phyloP scores from a whole-genome alignment of 2,329 filamentous ascomycete genomes.

The Coleophoma cylindrospora region DNA sequence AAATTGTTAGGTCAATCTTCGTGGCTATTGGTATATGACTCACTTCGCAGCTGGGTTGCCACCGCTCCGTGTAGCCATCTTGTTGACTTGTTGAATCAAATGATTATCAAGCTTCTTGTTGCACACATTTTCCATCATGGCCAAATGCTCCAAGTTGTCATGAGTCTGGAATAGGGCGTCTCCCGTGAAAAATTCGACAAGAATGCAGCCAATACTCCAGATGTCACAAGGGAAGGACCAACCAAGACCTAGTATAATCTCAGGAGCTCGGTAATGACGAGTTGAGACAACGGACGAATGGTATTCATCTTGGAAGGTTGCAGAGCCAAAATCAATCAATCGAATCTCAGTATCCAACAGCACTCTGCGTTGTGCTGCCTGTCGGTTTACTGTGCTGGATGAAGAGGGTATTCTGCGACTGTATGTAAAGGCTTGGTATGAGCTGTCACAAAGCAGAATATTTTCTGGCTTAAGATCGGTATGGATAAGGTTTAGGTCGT shows the following conservation, averaged over 20 bases:
- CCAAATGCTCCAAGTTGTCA: conserved; percentile 66
- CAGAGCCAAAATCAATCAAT: conserved; percentile 67
- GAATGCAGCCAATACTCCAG: conserved; percentile 69
- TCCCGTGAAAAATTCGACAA: conserved; percentile 68
- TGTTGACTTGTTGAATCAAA: conserved; percentile 52
- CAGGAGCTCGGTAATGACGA: conserved; percentile 63
- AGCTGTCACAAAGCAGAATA: conserved; percentile 60
- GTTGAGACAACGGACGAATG: conserved; percentile 69
- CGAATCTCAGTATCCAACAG: conserved; percentile 65
- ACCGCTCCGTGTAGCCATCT: conserved; percentile 49
- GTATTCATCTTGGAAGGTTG: conserved; percentile 69
- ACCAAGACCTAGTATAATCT: conserved; percentile 65
- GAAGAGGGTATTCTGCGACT: conserved; percentile 66
- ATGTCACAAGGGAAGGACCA: conserved; percentile 71
- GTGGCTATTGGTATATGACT: conserved; percentile 17
- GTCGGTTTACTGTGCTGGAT: conserved; percentile 51
- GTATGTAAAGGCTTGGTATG: conserved; percentile 67
- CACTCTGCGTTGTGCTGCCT: conserved; percentile 59
- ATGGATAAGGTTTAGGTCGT: conserved; percentile 95
- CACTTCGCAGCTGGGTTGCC: conserved; percentile 63
- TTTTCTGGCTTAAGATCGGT: conserved; percentile 73
- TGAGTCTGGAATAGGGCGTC: conserved; percentile 69
- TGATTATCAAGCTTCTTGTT: conserved; percentile 52
- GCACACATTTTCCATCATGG: conserved; percentile 71
- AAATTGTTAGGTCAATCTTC: conserved; percentile 23